These are phyloP conservation scores for Podospora bellae-mahoneyi DNA, from an alignment of 495 filamentous ascomycete genomes.

Conservation along the genomic window DNA sequence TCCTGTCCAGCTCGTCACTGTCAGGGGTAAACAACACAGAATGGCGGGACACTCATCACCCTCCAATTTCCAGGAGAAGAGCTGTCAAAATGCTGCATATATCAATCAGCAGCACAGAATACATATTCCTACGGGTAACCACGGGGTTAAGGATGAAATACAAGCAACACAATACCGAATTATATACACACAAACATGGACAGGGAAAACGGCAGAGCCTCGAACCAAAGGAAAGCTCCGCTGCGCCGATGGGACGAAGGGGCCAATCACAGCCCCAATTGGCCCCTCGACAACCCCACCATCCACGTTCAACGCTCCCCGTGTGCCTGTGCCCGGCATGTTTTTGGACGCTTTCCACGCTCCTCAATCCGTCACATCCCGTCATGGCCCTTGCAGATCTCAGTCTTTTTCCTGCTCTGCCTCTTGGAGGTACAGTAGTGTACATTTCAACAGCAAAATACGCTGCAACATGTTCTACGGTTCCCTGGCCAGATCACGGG, in stretches of 20 bases:
- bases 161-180: too few relatives aligned
- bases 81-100: neutral
- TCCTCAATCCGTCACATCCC: constrained; percentile 23
- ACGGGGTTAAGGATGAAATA: neutral
- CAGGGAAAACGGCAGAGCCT: constrained; percentile 3
- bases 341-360: constrained; percentile 1
- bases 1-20: neutral
- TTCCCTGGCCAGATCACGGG: constrained; percentile 13
- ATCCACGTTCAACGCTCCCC: constrained; percentile 10
- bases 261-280: constrained; percentile 1
- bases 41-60: neutral
- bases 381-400: constrained; percentile 22
- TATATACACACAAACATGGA: neutral
- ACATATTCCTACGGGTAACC: too few relatives aligned
- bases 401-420: neutral
- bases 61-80: too few relatives aligned
- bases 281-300: neutral
- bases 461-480: neutral
- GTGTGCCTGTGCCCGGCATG: constrained; percentile 2
- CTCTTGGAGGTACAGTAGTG: neutral
- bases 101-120: neutral
- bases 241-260: constrained; percentile 23
- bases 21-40: neutral
- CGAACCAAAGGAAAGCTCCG: constrained; percentile 11
- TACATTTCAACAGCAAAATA: neutral